These are phyloP conservation scores for Pythium vanterpoolii DNA, from an alignment of 352 stramenopile species.

Conservation along the genomic window DNA sequence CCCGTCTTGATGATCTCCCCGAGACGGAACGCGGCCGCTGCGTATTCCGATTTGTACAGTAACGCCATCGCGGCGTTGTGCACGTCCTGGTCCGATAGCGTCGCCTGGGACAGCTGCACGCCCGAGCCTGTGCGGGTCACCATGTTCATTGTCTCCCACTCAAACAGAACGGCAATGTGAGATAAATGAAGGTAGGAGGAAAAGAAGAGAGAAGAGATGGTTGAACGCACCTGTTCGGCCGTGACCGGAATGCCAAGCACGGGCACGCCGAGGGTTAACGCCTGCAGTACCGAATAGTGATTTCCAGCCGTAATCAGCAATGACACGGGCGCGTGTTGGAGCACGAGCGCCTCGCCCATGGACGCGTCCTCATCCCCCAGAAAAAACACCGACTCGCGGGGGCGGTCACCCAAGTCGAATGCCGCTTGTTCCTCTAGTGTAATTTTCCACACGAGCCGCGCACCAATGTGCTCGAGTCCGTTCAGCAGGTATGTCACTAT, in stretches of 20 bases:
- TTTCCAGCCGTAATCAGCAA: conserved; percentile 61
- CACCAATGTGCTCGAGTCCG: conserved; percentile 47
- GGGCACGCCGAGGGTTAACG: conserved; percentile 53
- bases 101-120: conserved; percentile 30
- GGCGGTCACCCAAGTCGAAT: conserved; percentile 48
- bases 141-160: conserved; percentile 65
- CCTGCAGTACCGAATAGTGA: conserved; percentile 55
- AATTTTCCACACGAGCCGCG: conserved; percentile 58
- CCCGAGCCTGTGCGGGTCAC: conserved; percentile 55
- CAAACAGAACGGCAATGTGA: not conserved
- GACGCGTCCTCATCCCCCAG: conserved; percentile 28
- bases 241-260: conserved; percentile 72
- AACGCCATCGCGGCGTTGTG: conserved; percentile 34
- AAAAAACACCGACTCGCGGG: conserved; percentile 51
- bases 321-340: conserved; percentile 35
- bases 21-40: conserved; percentile 35
- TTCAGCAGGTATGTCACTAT: conserved; percentile 54
- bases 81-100: conserved; percentile 36
- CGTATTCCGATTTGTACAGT: conserved; percentile 37
- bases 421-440: conserved; percentile 50
- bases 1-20: conserved; percentile 60
- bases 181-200: not conserved
- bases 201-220: not conserved
- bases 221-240: conserved; percentile 49
- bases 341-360: conserved; percentile 42